phyloP scores from a whole-genome alignment of 2,329 filamentous ascomycete genomes.

The Phaeomoniella chlamydospora region DNA sequence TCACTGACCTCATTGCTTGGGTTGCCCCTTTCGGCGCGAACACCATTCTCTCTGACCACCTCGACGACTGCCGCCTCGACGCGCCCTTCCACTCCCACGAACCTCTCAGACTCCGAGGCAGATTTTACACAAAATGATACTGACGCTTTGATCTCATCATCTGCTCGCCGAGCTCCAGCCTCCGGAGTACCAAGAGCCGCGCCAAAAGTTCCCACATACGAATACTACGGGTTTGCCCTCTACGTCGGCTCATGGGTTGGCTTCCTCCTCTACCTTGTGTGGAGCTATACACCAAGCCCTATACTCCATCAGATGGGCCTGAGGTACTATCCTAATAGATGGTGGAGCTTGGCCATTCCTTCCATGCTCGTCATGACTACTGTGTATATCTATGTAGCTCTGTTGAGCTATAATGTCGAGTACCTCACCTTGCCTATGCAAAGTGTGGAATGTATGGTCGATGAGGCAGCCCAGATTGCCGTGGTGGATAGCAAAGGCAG shows the following conservation, averaged over 20 bases:
- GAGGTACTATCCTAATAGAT: constrained; percentile 91
- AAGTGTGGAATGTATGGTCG: constrained; percentile 78
- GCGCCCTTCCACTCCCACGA: constrained; percentile 66
- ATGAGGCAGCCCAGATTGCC: constrained; percentile 76
- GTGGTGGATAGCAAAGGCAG: constrained; percentile 60
- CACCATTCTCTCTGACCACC: constrained; percentile 32
- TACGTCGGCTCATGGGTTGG: constrained; percentile 77
- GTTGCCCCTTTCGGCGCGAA: constrained; percentile 33
- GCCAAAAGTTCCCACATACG: constrained; percentile 95
- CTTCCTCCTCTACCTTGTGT: constrained; percentile 60
- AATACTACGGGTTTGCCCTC: constrained; percentile 97
- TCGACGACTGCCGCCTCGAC: constrained; percentile 46
- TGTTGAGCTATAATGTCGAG: constrained; percentile 81
- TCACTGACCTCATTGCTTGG: constrained; percentile 74
- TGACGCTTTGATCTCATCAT: constrained; percentile 44
- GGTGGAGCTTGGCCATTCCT: constrained; percentile 92
- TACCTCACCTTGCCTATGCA: constrained; percentile 69
- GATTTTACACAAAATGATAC: constrained; percentile 55
- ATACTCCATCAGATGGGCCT: constrained; percentile 89
- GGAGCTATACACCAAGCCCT: constrained; percentile 83
- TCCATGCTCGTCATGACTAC: constrained; percentile 79
- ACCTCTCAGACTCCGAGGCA: constrained; percentile 60
- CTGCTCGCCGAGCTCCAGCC: constrained; percentile 42
- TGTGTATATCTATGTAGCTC: constrained; percentile 85
- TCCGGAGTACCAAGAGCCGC: constrained; percentile 59